Evolutionary conservation across 192 early-diverging fungal species (phyloP), one percentile per base, ranked within the genome.

Genomic region (Chytriomyces hyalinus): DNA sequence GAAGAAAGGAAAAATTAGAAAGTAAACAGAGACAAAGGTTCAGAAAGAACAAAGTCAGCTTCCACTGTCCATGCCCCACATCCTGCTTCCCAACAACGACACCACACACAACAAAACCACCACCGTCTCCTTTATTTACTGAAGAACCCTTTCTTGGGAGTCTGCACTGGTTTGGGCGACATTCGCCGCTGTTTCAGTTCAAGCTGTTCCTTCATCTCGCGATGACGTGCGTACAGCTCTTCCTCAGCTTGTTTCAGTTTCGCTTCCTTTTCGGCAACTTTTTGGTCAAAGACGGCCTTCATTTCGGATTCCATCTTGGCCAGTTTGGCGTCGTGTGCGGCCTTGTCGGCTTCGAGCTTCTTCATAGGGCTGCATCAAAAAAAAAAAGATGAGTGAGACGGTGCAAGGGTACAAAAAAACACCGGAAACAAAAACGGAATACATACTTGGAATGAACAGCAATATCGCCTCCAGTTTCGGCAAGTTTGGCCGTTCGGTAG

Each of bases 271-370:
- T 99, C 97, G 70, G 95, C 93, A 4, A 99, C 97, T 90, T 99
- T 98, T 70, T 95, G 94, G 84, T 96, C 93, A 92, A 99, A 99
- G 60, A 99, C 97, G 57, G 92, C 87, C 84, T 95, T 96, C 97
- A 99, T 99, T 84, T 99, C 97, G 44, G 92, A 90, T 82, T 99
- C 96, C 97, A 99, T 98, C 89, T 97, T 97, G 61, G 91, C 88
- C 86, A 99, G 89, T 87, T 98, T 98, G 73, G 89, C 91, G 84
- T 99, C 96, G 76, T 99, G 97, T 47, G 93, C 86, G 47, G 89
- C 80, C 61, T 91, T 91, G 87, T 99, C 96, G 83, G 97, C 95
- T 75, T 98, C 96, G 71, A 97, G 85, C 84, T 97, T 88, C 59
- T 83, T 75, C 49, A 84, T 28, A 6, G 87, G 84, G 84, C 81